These are phyloP conservation scores for Chloris gayana DNA, from an alignment of 176 grass and related monocot genomes.

Conservation along the genomic window DNA sequence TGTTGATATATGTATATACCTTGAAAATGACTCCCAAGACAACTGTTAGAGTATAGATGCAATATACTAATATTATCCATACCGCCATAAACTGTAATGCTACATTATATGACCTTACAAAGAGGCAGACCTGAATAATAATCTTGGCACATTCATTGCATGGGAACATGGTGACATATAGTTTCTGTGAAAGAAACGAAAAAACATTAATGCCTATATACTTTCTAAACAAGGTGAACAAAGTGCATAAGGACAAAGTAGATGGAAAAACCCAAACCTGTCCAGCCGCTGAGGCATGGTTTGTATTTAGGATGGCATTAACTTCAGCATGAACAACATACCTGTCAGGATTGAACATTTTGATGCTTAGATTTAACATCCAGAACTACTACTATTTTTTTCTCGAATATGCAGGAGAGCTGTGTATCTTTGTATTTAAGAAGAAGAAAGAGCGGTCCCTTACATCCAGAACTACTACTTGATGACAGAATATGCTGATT, in stretches of 20 bases:
- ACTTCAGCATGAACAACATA: conserved; percentile 99
- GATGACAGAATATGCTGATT: conserved; percentile 5
- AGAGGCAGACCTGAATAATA: conserved; percentile 83
- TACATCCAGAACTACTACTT: conserved; percentile 9
- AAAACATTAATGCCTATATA: conserved; percentile 10
- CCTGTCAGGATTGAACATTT: conserved; percentile 49
- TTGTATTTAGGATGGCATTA: conserved; percentile 98
- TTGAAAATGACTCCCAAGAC: conserved; percentile 4
- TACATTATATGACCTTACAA: neutral
- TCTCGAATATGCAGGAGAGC: no score
- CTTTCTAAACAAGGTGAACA: conserved; percentile 11
- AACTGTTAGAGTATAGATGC: neutral
- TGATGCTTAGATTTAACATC: conserved; percentile 21
- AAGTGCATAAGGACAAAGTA: neutral
- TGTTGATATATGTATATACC: neutral
- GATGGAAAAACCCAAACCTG: conserved; percentile 56
- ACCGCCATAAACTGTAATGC: conserved; percentile 3
- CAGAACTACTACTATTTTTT: conserved; percentile 16
- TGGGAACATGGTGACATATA: conserved; percentile 98
- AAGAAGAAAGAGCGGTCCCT: no score
- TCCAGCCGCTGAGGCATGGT: conserved; percentile 95
- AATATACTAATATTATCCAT: neutral
- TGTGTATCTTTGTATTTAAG: no score
- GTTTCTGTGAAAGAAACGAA: conserved; percentile 62
- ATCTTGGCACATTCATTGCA: conserved; percentile 99